Evolutionary conservation across 495 filamentous ascomycete species (phyloP), one percentile per base, ranked within the genome.

Genomic region (Baudoinia panamericana): DNA sequence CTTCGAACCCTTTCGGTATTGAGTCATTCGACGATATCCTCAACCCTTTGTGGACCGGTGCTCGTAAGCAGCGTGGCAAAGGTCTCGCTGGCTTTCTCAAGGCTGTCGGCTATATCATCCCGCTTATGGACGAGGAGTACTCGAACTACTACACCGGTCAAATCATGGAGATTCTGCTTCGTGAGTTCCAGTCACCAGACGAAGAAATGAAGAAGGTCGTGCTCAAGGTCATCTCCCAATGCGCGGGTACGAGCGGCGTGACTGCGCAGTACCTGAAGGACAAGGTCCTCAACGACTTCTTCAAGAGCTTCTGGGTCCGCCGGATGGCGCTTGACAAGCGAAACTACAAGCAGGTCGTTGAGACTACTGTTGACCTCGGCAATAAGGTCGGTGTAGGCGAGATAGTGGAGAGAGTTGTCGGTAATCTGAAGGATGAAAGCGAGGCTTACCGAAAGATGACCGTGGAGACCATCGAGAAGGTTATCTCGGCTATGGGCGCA

Each of bases 151-250:
- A 96, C 50, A 96, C 88, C 26, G 82, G 76, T 45, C 87, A 96
- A 58, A 94, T 99, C 55, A 96, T 96, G 92, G 88, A 95, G 57
- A 95, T 96, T 56, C 69, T 99, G 18, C 71, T 96, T 20, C 78
- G 92, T 47, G 92, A 99, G 57, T 95, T 96, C 52, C 78, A 84
- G 9, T 93, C 85, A 2, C 90, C 88, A 0, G 92, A 99, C 49
- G 92, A 99, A 57, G 92, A 99, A 61, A 99, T 99, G 92, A 99
- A 99, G 67, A 96, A 96, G 64, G 87, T 96, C 2, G 90, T 96
- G 9, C 63, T 96, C 26, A 96, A 96, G 62, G 92, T 96, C 25
- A 78, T 96, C 12, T 94, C 85, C n/a, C 92, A 96, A 56, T 96
- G 90, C 59, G 82, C 88, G 12, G 78, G 80, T 51, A 96, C 90